phyloP scores from a whole-genome alignment of 1,284 basidiomycete species.

The Abortiporus biennis region DNA sequence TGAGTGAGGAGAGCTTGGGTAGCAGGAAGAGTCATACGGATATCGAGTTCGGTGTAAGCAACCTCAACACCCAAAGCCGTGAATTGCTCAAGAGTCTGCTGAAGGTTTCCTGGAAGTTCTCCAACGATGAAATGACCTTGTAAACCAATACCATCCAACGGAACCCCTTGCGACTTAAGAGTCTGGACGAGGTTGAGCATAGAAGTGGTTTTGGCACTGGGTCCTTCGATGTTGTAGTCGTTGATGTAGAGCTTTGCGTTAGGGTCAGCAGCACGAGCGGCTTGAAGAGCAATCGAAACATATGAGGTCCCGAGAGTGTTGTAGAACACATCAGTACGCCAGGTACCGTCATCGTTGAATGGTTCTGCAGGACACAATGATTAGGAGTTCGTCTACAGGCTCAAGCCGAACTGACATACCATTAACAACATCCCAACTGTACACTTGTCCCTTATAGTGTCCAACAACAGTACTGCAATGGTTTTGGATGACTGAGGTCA shows the following conservation, averaged over 20 bases:
- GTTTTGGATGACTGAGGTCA: slow-evolving; percentile 34
- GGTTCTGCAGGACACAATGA: slow-evolving; percentile 33
- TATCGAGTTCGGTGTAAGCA: slow-evolving; percentile 54
- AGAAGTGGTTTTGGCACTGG: slow-evolving; percentile 45
- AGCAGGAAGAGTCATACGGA: slow-evolving; percentile 49
- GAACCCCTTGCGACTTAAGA: slow-evolving; percentile 37
- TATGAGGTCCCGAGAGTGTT: slow-evolving; percentile 33
- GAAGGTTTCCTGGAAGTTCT: slow-evolving; percentile 35
- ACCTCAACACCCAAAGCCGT: slow-evolving; percentile 51
- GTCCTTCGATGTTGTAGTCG: slow-evolving; percentile 34
- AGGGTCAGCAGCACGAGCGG: slow-evolving; percentile 35
- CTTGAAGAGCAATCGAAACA: slow-evolving; percentile 31
- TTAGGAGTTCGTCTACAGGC: too few relatives aligned
- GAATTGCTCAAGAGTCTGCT: slow-evolving; percentile 40
- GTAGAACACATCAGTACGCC: slow-evolving; percentile 34
- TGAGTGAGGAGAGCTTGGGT: slow-evolving; percentile 41
- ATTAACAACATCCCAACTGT: background rate
- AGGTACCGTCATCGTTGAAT: slow-evolving; percentile 52
- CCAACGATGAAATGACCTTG: slow-evolving; percentile 50
- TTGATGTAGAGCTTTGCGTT: slow-evolving; percentile 33
- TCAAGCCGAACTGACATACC: too few relatives aligned
- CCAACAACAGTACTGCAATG: slow-evolving; percentile 39
- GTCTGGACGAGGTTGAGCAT: slow-evolving; percentile 43
- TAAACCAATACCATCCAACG: slow-evolving; percentile 54
- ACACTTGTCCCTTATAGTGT: slow-evolving; percentile 42